Percentiles rank a stretch among this genome's conserved stretches.
Conservation (phyloP, 805 yeast genomes). For the Komagataella phaffii region DNA sequence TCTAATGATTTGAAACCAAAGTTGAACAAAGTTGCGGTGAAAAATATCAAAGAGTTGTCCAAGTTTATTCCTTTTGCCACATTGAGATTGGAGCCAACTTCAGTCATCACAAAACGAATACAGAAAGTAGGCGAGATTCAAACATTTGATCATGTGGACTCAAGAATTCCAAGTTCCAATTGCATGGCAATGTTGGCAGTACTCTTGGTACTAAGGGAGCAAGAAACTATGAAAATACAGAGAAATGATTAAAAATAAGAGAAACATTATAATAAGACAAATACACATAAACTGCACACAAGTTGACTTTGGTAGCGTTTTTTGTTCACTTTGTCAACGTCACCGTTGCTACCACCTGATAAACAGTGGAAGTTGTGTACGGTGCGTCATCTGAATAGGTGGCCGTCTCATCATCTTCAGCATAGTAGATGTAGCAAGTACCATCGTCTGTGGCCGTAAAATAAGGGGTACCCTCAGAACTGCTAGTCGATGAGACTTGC, state of each 20-base stretch:
- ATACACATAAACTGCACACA: not conserved
- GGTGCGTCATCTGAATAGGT: conserved; percentile 14
- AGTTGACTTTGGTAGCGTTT: not conserved
- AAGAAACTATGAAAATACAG: not conserved
- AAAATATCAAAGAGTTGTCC: not conserved
- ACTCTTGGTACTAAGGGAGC: not conserved
- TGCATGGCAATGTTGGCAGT: not conserved
- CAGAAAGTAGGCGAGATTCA: not conserved
- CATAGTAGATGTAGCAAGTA: conserved; percentile 21
- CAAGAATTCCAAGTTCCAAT: not conserved
- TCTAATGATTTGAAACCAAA: not conserved
- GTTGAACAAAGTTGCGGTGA: not conserved
- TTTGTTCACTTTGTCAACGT: conserved; percentile 9
- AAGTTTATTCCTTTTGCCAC: not conserved
- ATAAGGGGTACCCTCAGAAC: conserved; percentile 13
- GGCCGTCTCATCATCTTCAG: conserved; percentile 14
- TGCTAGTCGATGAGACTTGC: conserved; percentile 3
- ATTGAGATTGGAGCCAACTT: not conserved
- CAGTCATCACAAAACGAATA: not conserved
- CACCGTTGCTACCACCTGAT: conserved; percentile 20
- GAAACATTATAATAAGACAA: not conserved
- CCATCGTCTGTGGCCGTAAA: conserved; percentile 17
- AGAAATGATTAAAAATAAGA: not conserved
- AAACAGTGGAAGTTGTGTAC: conserved; percentile 19
- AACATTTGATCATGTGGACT: not conserved